phyloP scores from a whole-genome alignment of 306 rosid species.

The Glycine tomentella region DNA sequence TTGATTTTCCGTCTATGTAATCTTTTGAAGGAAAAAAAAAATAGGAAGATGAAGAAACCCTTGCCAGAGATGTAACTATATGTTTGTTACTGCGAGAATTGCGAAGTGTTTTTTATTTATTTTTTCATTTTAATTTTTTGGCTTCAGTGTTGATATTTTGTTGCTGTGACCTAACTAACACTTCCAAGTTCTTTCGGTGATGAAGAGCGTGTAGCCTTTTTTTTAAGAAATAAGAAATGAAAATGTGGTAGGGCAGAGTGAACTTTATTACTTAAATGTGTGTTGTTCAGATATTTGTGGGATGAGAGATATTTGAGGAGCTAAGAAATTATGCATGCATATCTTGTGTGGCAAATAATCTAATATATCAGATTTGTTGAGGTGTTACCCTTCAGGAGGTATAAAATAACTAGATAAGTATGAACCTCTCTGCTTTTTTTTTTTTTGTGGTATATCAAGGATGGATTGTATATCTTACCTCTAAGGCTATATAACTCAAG shows the following conservation, averaged over 20 bases:
- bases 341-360: no score
- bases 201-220: background rate
- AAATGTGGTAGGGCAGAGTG: background rate
- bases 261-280: background rate
- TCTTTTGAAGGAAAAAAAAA: background rate
- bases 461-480: no score
- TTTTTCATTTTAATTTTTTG: no score
- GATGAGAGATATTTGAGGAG: background rate
- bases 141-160: background rate
- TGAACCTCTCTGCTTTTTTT: no score
- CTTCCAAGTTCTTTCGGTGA: background rate
- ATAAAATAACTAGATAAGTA: no score
- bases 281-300: background rate
- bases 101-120: background rate
- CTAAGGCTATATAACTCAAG: no score
- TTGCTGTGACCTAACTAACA: background rate
- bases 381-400: no score
- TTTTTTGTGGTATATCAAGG: no score
- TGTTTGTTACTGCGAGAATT: slow-evolving; percentile 7
- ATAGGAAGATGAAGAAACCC: background rate
- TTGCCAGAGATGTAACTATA: slow-evolving; percentile 10
- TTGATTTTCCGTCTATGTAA: slow-evolving; percentile 7
- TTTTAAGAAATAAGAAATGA: background rate
- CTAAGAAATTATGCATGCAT: background rate
- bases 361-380: no score